phyloP scores from a whole-genome alignment of 305 asterid species.

The Vinca major region DNA sequence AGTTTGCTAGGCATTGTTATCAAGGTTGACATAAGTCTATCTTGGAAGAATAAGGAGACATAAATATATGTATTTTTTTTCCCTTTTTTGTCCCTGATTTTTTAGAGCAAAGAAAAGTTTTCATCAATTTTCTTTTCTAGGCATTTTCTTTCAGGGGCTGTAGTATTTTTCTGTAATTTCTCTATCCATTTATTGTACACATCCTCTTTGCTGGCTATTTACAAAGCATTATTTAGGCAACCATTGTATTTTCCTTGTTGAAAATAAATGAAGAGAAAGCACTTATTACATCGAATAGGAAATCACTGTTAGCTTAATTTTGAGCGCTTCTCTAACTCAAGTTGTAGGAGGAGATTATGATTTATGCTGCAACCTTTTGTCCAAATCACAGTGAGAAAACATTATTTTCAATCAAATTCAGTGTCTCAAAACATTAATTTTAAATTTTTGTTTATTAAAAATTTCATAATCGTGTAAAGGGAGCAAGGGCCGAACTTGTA shows the following conservation, averaged over 20 bases:
- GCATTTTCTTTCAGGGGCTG: conserved; percentile 13
- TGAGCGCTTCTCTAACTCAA: conserved; percentile 13
- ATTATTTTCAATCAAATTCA: too few relatives aligned
- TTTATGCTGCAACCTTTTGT: too few relatives aligned
- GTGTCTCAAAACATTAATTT: too few relatives aligned
- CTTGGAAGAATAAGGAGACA: background rate
- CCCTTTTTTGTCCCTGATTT: conserved; percentile 2
- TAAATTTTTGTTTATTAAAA: too few relatives aligned
- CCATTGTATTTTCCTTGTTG: conserved; percentile 5
- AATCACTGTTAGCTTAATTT: conserved; percentile 1
- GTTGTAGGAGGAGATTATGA: conserved; percentile 15
- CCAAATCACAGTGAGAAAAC: too few relatives aligned
- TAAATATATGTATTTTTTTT: background rate
- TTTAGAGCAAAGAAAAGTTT: conserved; percentile 11
- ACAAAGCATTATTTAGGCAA: conserved; percentile 19
- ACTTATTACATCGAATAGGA: conserved; percentile 7
- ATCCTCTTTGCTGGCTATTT: background rate
- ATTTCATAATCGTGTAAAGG: too few relatives aligned
- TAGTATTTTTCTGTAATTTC: conserved; percentile 14
- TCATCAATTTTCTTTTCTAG: background rate
- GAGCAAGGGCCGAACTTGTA: too few relatives aligned
- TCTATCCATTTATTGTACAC: conserved; percentile 7
- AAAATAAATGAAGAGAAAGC: conserved; percentile 10
- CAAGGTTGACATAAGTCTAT: conserved; percentile 1
- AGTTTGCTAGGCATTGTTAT: background rate